These are phyloP conservation scores for Leersia perrieri DNA, from an alignment of 176 grass and related monocot species.

Conservation along the genomic window DNA sequence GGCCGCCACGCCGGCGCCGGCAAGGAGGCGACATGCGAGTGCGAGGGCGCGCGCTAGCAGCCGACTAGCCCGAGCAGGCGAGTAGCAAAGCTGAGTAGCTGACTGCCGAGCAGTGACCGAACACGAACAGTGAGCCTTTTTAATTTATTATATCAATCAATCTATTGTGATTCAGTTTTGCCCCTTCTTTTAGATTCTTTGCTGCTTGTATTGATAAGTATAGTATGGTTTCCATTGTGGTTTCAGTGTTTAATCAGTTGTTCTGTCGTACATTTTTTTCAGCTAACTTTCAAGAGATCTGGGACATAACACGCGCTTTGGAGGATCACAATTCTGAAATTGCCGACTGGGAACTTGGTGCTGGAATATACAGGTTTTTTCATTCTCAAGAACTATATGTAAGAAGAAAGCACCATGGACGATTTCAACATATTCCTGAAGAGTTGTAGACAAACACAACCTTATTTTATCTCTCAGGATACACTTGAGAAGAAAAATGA, in stretches of 20 bases:
- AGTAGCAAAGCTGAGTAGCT: no score
- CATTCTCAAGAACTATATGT: constrained; percentile 59
- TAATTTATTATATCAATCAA: no score
- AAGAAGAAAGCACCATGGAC: constrained; percentile 58
- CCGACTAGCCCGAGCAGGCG: no score
- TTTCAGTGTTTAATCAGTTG: background rate
- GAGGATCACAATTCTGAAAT: constrained; percentile 88
- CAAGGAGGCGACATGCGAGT: no score
- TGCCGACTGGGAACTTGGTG: constrained; percentile 87
- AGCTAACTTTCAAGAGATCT: constrained; percentile 86
- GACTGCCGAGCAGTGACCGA: no score
- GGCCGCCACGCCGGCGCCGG: no score
- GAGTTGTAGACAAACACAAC: background rate
- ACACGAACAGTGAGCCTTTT: no score
- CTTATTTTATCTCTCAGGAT: constrained; percentile 50
- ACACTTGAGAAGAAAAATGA: constrained; percentile 68
- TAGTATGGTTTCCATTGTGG: background rate
- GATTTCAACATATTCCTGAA: background rate
- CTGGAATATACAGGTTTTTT: constrained; percentile 86
- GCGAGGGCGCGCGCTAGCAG: no score
- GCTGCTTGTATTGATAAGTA: background rate
- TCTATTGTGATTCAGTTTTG: constrained; percentile 7
- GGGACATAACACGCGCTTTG: constrained; percentile 68
- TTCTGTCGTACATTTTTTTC: constrained; percentile 6
- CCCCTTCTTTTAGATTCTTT: background rate